A percentile compares a stretch with the other conserved stretches of the same genome.
Conservation (phyloP, 495 filamentous ascomycete genomes). For the Penicillium desertorum region DNA sequence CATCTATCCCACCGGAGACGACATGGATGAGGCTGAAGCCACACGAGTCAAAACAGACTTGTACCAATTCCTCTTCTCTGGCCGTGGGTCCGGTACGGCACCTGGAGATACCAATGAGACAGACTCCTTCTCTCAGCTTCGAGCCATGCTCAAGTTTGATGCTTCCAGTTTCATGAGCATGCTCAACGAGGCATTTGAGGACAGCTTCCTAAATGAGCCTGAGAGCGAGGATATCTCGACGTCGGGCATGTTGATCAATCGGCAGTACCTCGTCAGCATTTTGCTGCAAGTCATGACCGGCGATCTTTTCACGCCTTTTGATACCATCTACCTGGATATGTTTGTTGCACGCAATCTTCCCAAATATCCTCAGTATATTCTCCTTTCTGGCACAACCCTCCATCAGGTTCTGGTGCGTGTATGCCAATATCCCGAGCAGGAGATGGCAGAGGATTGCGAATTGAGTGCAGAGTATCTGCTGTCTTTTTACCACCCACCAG, state of each 20-base stretch:
- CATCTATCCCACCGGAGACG: slow-evolving; percentile 81
- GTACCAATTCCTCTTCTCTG: slow-evolving; percentile 91
- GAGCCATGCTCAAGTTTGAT: slow-evolving; percentile 82
- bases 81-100: slow-evolving; percentile 57
- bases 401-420: slow-evolving; percentile 78
- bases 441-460: slow-evolving; percentile 91
- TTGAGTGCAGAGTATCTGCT: slow-evolving; percentile 93
- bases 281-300: slow-evolving; percentile 83
- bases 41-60: slow-evolving; percentile 77
- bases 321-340: slow-evolving; percentile 95
- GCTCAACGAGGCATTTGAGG: slow-evolving; percentile 96
- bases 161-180: slow-evolving; percentile 90
- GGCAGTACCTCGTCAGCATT: slow-evolving; percentile 88
- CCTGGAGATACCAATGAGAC: slow-evolving; percentile 59
- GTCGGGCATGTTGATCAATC: slow-evolving; percentile 69
- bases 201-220: slow-evolving; percentile 81
- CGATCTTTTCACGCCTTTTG: slow-evolving; percentile 66
- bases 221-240: slow-evolving; percentile 35
- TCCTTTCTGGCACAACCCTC: slow-evolving; percentile 81
- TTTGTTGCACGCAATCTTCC: slow-evolving; percentile 94
- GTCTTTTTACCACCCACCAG: slow-evolving; percentile 87
- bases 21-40: slow-evolving; percentile 65
- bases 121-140: slow-evolving; percentile 77
- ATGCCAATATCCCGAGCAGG: slow-evolving; percentile 76
- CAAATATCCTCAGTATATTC: slow-evolving; percentile 94